Base-by-base conservation (phyloP, 768 basidiomycete species). In the Cubamyces sp. region DNA sequence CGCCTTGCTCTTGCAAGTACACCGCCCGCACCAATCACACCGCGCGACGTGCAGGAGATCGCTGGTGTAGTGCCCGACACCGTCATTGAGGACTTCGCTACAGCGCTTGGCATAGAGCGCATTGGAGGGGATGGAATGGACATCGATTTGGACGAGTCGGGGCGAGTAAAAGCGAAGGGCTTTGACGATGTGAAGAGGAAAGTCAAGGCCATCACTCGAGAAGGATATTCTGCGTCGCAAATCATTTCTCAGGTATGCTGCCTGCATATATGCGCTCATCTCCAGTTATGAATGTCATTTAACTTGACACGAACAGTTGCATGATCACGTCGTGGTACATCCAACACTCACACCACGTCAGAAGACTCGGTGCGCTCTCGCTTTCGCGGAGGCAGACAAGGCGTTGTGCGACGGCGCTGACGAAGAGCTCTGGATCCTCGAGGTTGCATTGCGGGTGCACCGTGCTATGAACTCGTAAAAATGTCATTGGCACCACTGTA, bases 391-490 rank as follows among this genome's bases (percentile, higher is more conserved):
- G 73, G 94, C 93, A 26, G 97, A 99, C 76, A 98, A 98, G 74
- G 93, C 92, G 0, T 77, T 99, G 23, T 93, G 91, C 67, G 96
- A 98, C 65, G 97, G 97, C 0, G 95, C 92, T 16, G 97, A 99
- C 69, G 97, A 99, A 74, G 97, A 98, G 73, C 77, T 99, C 23
- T 97, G 96, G 88, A 85, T 92, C 34, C 77, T 99, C 15, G 92
- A 97, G 70, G 88, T 94, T 37, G 94, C 87, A n/a, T 74, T 97
- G 54, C 81, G 84, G 23, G 79, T 96, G 16, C 82, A 89, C 70
- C 92, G 89, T 70, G 83, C 84, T 15, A 69, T 91, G 51, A 56
- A 71, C 49, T 70, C 63, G 4, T 55, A 47, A 26, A 26, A 1
- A 40, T 18, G 18, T 37, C 37, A 26, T 45, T 26, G 34, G 18